Base-by-base conservation (phyloP, 306 rosid species). In the Herpetospermum pedunculosum region DNA sequence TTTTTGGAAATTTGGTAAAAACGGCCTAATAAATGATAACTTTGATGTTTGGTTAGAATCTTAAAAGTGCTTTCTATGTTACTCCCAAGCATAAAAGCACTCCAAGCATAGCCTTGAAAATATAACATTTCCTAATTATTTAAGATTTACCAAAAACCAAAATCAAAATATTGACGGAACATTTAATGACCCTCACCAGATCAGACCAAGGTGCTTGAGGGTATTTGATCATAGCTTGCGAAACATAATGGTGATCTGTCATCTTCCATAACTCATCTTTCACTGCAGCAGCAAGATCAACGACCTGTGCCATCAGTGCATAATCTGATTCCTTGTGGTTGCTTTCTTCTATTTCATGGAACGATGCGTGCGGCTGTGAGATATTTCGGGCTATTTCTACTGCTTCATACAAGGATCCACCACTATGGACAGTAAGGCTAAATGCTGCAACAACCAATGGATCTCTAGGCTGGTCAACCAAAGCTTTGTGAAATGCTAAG, bases 401-500 rank as follows among this genome's bases (percentile, higher is more conserved):
- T n/a, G 86, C 81, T 44, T 77, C 83, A 13, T 5, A 77, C 54
- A 83, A 50, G n/a, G 81, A 76, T 55, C 86, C 86, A 48, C 77
- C 81, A 48, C 57, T 77, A 68, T 77, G 77, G 79, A 83, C 75
- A 57, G 83, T 77, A 67, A 83, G 64, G 77, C 81, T 40, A 43
- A 83, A 79, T 4, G 86, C 83, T 19, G 83, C 80, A 37, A 83
- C 72, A 49, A 83, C 86, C 77, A 79, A 50, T 4, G 81, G 83
- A 69, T 83, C 83, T 67, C 69, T 77, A 76, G 86, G 86, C 73
- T 70, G 71, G 49, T 83, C 83, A 50, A 40, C 77, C 53, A 83
- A 80, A 47, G 86, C 83, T 77, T 76, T 79, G 48, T 82, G 85
- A 73, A 82, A 82, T 15, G 85, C 85, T 37, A 82, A 79, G 59